Evolutionary conservation across 73 alveolate species (phyloP), one percentile per base, ranked within the genome.

Genomic region (Tetrahymena borealis): DNA sequence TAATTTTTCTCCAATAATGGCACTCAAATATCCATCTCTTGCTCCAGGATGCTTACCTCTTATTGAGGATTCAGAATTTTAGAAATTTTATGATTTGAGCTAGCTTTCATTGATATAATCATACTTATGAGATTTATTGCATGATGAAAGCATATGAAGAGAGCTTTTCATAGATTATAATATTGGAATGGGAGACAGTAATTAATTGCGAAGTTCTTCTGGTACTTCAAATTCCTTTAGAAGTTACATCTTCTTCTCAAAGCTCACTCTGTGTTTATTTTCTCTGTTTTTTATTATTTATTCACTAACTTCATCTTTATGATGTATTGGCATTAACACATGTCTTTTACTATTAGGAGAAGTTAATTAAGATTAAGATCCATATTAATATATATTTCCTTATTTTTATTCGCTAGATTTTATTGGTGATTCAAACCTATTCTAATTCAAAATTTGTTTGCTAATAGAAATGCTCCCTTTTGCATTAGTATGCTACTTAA

Each of bases 1-100:
- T 91, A 96, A 79, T 38, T 39, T 90, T 90, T 92, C 95, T 32
- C 94, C 95, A 90, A 42, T 92, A 4, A 96, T 32, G 12, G 93
- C 79, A 40, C 97, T 94, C 32, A 94, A 77, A 79, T 96, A 96
- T 13, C 98, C 98, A 92, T 96, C 98, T 92, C 98, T 96, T 33
- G 98, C 97, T 2, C 95, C 95, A 7, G 98, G 98, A 20, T 60
- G 85, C 31, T 60, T 60, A 60, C 85, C 85, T 60, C 38, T 60
- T 60, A 60, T 60, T 9, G 28, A 28, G 13, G 85, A 60, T 2
- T 20, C 4, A 4, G 85, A 24, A 60, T 60, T 60, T 60, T 60
- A 20, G 35, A 60, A 60, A 35, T 60, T 20, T 60, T 60, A n/a
- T n/a, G 28, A 60, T 60, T 60, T 60, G n/a, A 60, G 31, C 28